Percentiles rank a stretch among this genome's conserved stretches.
These are phyloP conservation scores for Phytopythium vexans DNA, from an alignment of 352 stramenopile genomes.

Conservation along the genomic window DNA sequence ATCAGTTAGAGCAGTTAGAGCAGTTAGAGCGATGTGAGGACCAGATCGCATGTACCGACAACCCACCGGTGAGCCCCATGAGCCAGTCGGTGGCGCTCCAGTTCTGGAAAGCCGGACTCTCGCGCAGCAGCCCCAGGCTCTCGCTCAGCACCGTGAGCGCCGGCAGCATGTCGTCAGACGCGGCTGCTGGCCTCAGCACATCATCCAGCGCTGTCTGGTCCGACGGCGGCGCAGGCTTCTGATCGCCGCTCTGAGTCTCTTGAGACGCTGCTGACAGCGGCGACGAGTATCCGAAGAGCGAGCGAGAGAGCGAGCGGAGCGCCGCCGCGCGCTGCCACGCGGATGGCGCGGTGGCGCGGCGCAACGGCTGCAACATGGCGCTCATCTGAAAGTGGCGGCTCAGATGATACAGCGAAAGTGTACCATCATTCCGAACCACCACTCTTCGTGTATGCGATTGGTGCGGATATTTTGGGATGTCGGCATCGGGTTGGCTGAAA, in stretches of 20 bases:
- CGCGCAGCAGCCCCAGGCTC: conserved; percentile 54
- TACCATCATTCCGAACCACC: conserved; percentile 5
- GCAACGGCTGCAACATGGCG: conserved; percentile 1
- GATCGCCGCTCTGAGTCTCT: too few relatives aligned
- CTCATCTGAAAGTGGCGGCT: background rate
- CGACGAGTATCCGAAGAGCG: background rate
- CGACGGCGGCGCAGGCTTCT: too few relatives aligned
- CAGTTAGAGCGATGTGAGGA: background rate
- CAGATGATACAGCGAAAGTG: too few relatives aligned
- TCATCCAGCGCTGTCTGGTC: conserved; percentile 14
- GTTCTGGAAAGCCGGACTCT: conserved; percentile 57
- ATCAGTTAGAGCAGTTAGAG: background rate
- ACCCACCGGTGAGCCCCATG: conserved; percentile 54
- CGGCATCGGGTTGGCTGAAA: conserved; percentile 5
- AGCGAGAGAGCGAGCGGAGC: background rate
- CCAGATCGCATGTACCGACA: background rate
- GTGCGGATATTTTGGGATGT: too few relatives aligned
- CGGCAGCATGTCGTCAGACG: conserved; percentile 61
- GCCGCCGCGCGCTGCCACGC: too few relatives aligned
- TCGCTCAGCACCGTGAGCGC: conserved; percentile 76
- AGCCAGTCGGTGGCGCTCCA: conserved; percentile 82
- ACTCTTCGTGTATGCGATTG: too few relatives aligned
- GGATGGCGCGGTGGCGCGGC: background rate
- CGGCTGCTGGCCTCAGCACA: conserved; percentile 24
- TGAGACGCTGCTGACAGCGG: background rate